These are phyloP conservation scores for Odonthalia washingtoniensis DNA, from an alignment of 31 red algal species.

Conservation along the genomic window DNA sequence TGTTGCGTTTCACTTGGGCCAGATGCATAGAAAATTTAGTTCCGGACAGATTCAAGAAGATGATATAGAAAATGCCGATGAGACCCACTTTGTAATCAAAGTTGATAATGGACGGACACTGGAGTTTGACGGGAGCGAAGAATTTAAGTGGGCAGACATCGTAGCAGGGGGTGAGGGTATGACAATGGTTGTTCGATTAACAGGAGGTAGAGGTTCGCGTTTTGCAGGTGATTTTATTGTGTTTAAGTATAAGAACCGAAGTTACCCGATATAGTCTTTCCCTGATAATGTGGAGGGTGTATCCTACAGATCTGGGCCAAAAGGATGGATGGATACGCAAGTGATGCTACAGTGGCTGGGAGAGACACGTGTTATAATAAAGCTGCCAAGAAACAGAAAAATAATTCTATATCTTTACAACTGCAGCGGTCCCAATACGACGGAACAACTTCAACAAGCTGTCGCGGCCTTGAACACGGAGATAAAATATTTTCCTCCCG, in stretches of 20 bases:
- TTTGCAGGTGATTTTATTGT: neutral
- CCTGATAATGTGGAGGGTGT: too few species aligned
- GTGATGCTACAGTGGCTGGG: neutral
- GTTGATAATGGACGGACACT: conserved; percentile 19
- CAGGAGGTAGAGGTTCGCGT: neutral
- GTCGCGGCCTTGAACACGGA: neutral
- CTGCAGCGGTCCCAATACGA: neutral
- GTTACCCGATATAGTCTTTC: too few species aligned
- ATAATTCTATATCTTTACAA: conserved; percentile 15
- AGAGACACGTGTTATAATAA: neutral
- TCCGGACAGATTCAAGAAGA: neutral
- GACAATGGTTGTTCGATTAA: conserved; percentile 7
- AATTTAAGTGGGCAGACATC: too few species aligned
- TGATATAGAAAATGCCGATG: too few species aligned
- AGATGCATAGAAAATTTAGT: neutral
- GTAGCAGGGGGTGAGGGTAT: conserved; percentile 22
- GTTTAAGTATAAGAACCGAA: too few species aligned
- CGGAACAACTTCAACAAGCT: neutral
- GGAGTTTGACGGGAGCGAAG: conserved; percentile 1
- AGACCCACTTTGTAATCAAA: conserved; percentile 19
- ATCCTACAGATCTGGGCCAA: too few species aligned
- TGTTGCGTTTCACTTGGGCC: conserved; percentile 18
- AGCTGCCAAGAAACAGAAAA: neutral
- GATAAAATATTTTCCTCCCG: conserved; percentile 43
- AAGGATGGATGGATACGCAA: too few species aligned